Evolutionary conservation across 2,329 filamentous ascomycete genomes (phyloP).

Genomic region (Mycosphaerella sp.): DNA sequence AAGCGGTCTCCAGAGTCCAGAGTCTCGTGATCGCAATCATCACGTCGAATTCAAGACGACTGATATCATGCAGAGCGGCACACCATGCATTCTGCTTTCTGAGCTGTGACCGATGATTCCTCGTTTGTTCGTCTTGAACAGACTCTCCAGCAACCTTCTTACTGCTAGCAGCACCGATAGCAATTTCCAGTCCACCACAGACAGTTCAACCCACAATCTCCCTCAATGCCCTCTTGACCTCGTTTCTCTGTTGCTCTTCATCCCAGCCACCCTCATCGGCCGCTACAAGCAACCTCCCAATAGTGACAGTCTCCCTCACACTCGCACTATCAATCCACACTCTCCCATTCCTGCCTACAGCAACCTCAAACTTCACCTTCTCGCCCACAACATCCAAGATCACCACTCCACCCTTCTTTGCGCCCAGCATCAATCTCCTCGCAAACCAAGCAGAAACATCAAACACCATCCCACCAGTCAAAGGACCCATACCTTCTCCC

Average conservation of each 20-base stretch:
- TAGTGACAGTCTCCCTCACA: constrained; percentile 64
- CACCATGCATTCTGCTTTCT: too few relatives aligned
- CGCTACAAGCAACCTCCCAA: constrained; percentile 71
- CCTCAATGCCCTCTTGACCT: constrained; percentile 62
- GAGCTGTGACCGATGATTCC: too few relatives aligned
- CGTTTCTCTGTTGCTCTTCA: constrained; percentile 62
- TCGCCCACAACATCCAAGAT: constrained; percentile 76
- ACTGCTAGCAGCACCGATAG: not conserved
- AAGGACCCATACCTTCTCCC: constrained; percentile 75
- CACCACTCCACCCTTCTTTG: constrained; percentile 58
- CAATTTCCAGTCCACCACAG: not conserved
- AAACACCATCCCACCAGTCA: constrained; percentile 83
- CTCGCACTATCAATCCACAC: constrained; percentile 84
- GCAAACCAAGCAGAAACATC: constrained; percentile 73
- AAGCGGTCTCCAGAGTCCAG: too few relatives aligned
- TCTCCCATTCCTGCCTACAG: constrained; percentile 84
- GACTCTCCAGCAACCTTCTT: too few relatives aligned
- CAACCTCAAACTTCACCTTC: constrained; percentile 85
- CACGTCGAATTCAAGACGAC: too few relatives aligned
- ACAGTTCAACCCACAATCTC: constrained; percentile 37
- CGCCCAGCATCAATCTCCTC: constrained; percentile 60
- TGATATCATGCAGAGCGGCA: too few relatives aligned
- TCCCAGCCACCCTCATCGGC: constrained; percentile 64
- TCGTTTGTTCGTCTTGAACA: too few relatives aligned
- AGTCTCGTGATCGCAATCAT: too few relatives aligned